A percentile compares a stretch with the other conserved stretches of the same genome.
These are phyloP conservation scores for Sophora flavescens DNA, from an alignment of 306 rosid species.

Conservation along the genomic window DNA sequence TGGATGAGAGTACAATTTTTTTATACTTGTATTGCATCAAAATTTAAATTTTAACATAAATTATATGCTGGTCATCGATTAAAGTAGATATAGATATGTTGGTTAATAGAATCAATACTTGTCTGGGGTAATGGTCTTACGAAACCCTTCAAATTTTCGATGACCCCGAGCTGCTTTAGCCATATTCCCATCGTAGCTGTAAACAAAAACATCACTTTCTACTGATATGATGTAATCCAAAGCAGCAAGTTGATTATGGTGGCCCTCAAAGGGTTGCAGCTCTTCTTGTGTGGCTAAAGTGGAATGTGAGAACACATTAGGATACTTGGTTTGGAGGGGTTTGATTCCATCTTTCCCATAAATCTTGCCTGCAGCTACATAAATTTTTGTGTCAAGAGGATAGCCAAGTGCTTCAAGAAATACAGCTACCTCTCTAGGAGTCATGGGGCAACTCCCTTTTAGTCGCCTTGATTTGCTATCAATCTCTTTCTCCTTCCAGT, in stretches of 20 bases:
- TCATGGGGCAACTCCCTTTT: slow-evolving; percentile 75
- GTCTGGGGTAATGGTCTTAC: slow-evolving; percentile 70
- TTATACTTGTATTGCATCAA: too few species aligned
- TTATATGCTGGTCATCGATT: neutral
- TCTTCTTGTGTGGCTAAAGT: slow-evolving; percentile 70
- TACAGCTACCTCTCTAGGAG: slow-evolving; percentile 77
- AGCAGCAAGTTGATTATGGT: slow-evolving; percentile 73
- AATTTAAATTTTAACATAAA: neutral
- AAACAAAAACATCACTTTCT: slow-evolving; percentile 72
- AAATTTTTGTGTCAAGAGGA: slow-evolving; percentile 66
- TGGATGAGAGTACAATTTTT: too few species aligned
- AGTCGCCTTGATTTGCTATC: slow-evolving; percentile 52
- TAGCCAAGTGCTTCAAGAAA: slow-evolving; percentile 75
- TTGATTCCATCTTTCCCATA: slow-evolving; percentile 60
- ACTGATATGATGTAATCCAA: slow-evolving; percentile 68
- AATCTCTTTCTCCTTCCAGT: slow-evolving; percentile 73
- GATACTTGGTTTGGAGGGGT: slow-evolving; percentile 57
- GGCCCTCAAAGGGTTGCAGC: slow-evolving; percentile 54
- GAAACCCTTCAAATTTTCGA: slow-evolving; percentile 62
- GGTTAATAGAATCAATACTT: slow-evolving; percentile 50
- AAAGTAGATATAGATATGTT: neutral
- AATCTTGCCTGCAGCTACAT: slow-evolving; percentile 63
- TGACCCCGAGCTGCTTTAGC: slow-evolving; percentile 78
- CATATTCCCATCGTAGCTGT: slow-evolving; percentile 73
- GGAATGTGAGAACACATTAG: slow-evolving; percentile 54